Evolutionary conservation across 192 early-diverging fungal genomes (phyloP).

Genomic region (Mortierella antarctica): DNA sequence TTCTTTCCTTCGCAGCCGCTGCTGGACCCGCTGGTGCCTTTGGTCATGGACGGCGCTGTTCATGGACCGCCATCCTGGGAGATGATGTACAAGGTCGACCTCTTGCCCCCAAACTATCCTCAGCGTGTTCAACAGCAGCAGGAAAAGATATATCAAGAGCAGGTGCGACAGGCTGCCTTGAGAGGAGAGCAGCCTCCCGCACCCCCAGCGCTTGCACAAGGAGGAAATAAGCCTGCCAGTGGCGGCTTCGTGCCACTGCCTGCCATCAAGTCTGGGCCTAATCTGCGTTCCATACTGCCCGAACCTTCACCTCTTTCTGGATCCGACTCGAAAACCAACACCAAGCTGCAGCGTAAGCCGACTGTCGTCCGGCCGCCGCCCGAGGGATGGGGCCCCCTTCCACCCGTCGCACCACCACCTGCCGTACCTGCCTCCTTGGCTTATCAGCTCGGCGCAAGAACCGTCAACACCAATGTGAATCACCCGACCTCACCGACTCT

Average conservation of each 20-base stretch:
- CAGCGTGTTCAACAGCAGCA: constrained; percentile 51
- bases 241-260: constrained; percentile 42
- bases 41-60: constrained; percentile 33
- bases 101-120: constrained; percentile 45
- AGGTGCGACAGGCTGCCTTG: constrained; percentile 38
- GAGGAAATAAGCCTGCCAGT: background rate
- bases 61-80: constrained; percentile 50
- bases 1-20: constrained; percentile 50
- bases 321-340: constrained; percentile 19
- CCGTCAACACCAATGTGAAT: constrained; percentile 2
- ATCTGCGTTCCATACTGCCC: constrained; percentile 30
- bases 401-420: constrained; percentile 48
- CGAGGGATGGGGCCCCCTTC: constrained; percentile 51
- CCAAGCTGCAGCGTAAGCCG: constrained; percentile 35
- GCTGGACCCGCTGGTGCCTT: constrained; percentile 43
- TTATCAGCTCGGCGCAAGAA: constrained; percentile 45
- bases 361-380: constrained; percentile 48
- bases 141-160: constrained; percentile 50
- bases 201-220: background rate
- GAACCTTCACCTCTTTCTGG: constrained; percentile 46
- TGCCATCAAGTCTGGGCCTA: constrained; percentile 49
- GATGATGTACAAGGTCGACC: constrained; percentile 53
- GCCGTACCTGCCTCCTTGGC: constrained; percentile 37
- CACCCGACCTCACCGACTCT: constrained; percentile 6
- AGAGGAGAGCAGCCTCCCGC: constrained; percentile 35